Percentiles rank a stretch among this genome's conserved stretches.
Evolutionary conservation across 75 land plant species (phyloP).

Genomic region (Cupressus sempervirens): DNA sequence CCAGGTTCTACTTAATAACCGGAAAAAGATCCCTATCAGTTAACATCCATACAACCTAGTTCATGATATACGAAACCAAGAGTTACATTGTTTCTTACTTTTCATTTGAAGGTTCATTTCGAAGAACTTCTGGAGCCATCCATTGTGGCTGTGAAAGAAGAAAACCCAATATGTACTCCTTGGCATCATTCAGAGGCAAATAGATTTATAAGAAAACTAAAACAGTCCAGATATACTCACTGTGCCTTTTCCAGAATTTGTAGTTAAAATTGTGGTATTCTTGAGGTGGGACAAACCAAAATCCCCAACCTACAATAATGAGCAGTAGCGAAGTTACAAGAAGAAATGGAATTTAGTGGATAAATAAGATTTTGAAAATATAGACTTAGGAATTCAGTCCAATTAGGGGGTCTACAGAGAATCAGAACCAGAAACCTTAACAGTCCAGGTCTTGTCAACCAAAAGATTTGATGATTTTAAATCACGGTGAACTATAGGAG

Average conservation of each 20-base stretch:
- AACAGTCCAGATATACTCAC: slow-evolving; percentile 17
- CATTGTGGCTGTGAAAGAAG: slow-evolving; percentile 22
- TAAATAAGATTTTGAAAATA: not conserved
- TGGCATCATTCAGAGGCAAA: not conserved
- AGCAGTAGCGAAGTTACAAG: not conserved
- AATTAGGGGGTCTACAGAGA: not conserved
- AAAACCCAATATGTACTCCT: not conserved
- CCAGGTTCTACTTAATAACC: not conserved
- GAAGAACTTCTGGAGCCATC: slow-evolving; percentile 98
- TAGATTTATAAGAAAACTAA: not conserved
- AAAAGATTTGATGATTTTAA: slow-evolving; percentile 76
- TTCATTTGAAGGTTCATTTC: slow-evolving; percentile 93
- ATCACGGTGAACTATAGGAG: slow-evolving; percentile 82
- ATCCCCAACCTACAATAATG: slow-evolving; percentile 51
- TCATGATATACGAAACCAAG: not conserved
- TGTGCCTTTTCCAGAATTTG: slow-evolving; percentile 61
- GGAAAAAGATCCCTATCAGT: not conserved
- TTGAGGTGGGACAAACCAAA: slow-evolving; percentile 63
- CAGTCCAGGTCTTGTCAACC: slow-evolving; percentile 82
- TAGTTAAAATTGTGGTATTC: slow-evolving; percentile 38
- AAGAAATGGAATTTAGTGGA: not conserved
- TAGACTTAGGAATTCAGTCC: not conserved
- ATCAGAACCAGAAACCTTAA: slow-evolving; percentile 52
- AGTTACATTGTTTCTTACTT: slow-evolving; percentile 42
- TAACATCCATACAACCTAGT: not conserved